Conservation (phyloP, 768 basidiomycete species). For the Sporobolomyces pararoseus region DNA sequence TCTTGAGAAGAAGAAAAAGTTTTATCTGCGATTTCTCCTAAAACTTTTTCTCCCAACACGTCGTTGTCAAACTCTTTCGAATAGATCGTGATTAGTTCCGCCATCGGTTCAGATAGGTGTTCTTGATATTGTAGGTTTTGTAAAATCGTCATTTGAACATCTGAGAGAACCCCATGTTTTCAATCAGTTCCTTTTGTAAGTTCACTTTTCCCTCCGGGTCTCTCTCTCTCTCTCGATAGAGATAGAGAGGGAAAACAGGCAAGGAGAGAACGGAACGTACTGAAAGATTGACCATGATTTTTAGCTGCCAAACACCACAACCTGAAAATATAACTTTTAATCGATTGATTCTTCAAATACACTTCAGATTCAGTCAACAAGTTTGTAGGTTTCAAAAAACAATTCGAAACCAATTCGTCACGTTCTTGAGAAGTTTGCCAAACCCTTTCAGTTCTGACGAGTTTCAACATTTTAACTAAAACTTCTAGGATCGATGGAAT, state of each 20-base stretch:
- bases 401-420: slow-evolving; percentile 85
- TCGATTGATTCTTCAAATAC: slow-evolving; percentile 75
- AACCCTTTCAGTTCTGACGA: slow-evolving; percentile 66
- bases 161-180: slow-evolving; percentile 30
- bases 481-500: slow-evolving; percentile 66
- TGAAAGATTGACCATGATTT: slow-evolving; percentile 74
- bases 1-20: slow-evolving; percentile 73
- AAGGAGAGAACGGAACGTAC: slow-evolving; percentile 46
- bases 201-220: too few relatives aligned
- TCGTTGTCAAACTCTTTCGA: slow-evolving; percentile 81
- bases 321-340: slow-evolving; percentile 74
- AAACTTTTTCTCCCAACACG: slow-evolving; percentile 83
- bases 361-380: slow-evolving; percentile 77
- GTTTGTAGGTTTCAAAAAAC: slow-evolving; percentile 82
- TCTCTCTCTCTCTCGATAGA: too few relatives aligned
- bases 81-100: slow-evolving; percentile 75
- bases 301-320: slow-evolving; percentile 89
- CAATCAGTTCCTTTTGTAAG: too few relatives aligned
- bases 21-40: slow-evolving; percentile 76
- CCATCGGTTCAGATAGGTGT: slow-evolving; percentile 89
- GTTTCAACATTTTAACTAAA: slow-evolving; percentile 66
- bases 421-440: slow-evolving; percentile 84
- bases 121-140: slow-evolving; percentile 90
- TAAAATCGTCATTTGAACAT: slow-evolving; percentile 81
- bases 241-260: slow-evolving; percentile 5